These are phyloP conservation scores for Tanozyma kutaoensis DNA, from an alignment of 805 yeast genomes.

Conservation along the genomic window DNA sequence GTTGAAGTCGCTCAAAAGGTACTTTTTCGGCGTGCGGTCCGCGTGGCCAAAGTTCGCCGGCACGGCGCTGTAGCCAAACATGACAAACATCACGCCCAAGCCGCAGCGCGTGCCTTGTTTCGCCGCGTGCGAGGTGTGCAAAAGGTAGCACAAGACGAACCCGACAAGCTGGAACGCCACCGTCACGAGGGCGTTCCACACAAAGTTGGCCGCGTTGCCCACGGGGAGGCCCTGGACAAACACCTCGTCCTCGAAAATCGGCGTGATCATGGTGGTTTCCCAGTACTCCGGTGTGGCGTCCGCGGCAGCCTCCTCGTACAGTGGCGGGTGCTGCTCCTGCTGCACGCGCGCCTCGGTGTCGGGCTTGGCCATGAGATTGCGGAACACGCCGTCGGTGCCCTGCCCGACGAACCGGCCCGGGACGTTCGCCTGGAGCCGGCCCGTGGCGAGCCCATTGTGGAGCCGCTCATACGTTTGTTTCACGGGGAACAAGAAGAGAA, in stretches of 20 bases:
- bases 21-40: conserved; percentile 17
- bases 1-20: conserved; percentile 22
- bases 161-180: conserved; percentile 92
- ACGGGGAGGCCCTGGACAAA: conserved; percentile 94
- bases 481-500: conserved; percentile 22
- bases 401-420: conserved; percentile 33
- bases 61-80: conserved; percentile 35
- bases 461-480: conserved; percentile 29
- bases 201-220: conserved; percentile 75
- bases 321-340: conserved; percentile 55
- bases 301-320: conserved; percentile 90
- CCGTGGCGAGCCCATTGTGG: conserved; percentile 26
- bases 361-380: conserved; percentile 86
- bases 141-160: conserved; percentile 73
- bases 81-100: conserved; percentile 69
- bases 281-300: conserved; percentile 95
- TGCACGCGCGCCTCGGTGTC: conserved; percentile 29
- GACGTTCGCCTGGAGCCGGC: conserved; percentile 26
- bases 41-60: conserved; percentile 27
- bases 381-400: conserved; percentile 80
- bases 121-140: conserved; percentile 96
- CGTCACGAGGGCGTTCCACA: conserved; percentile 84
- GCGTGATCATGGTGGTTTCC: conserved; percentile 77
- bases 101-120: conserved; percentile 93
- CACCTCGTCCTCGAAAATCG: conserved; percentile 76